Percentiles rank a stretch among this genome's conserved stretches.
Evolutionary conservation across 2,329 filamentous ascomycete species (phyloP).

Genomic region (Phialophora verrucosa): DNA sequence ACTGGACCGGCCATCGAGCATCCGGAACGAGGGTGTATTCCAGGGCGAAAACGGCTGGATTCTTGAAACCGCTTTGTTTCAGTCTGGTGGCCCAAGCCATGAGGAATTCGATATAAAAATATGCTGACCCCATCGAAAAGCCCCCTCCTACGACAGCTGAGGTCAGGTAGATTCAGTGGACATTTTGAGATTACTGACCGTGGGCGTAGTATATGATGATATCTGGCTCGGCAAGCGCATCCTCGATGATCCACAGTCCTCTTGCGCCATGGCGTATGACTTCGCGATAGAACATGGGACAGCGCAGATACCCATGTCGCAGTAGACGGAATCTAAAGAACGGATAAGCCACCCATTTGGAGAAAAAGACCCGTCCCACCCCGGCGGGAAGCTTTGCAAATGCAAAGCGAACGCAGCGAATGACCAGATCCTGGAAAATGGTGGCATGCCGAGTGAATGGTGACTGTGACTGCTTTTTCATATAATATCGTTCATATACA

Average conservation of each 20-base stretch:
- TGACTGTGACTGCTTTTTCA: slow-evolving; percentile 53
- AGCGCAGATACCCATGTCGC: slow-evolving; percentile 69
- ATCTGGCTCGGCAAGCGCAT: slow-evolving; percentile 66
- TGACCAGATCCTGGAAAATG: slow-evolving; percentile 76
- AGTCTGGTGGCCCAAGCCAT: slow-evolving; percentile 73
- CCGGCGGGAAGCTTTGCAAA: slow-evolving; percentile 72
- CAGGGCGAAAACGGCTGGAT: slow-evolving; percentile 78
- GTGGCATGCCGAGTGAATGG: slow-evolving; percentile 73
- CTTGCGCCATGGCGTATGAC: slow-evolving; percentile 59
- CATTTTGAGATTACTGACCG: slow-evolving; percentile 55
- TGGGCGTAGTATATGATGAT: slow-evolving; percentile 83
- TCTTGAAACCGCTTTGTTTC: slow-evolving; percentile 67
- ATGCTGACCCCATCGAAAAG: slow-evolving; percentile 79
- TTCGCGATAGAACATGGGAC: slow-evolving; percentile 69
- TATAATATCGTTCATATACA: slow-evolving; percentile 63
- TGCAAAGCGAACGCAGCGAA: slow-evolving; percentile 77
- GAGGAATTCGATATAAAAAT: slow-evolving; percentile 86
- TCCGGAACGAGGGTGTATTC: slow-evolving; percentile 83
- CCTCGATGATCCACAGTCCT: slow-evolving; percentile 72
- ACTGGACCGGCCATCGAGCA: slow-evolving; percentile 72
- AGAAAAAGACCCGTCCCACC: slow-evolving; percentile 78
- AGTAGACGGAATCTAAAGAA: slow-evolving; percentile 78
- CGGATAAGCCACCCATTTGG: slow-evolving; percentile 72
- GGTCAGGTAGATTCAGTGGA: slow-evolving; percentile 24
- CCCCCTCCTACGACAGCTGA: slow-evolving; percentile 66